Base-by-base conservation (phyloP, 495 filamentous ascomycete genomes). In the Penicilliopsis zonata region DNA sequence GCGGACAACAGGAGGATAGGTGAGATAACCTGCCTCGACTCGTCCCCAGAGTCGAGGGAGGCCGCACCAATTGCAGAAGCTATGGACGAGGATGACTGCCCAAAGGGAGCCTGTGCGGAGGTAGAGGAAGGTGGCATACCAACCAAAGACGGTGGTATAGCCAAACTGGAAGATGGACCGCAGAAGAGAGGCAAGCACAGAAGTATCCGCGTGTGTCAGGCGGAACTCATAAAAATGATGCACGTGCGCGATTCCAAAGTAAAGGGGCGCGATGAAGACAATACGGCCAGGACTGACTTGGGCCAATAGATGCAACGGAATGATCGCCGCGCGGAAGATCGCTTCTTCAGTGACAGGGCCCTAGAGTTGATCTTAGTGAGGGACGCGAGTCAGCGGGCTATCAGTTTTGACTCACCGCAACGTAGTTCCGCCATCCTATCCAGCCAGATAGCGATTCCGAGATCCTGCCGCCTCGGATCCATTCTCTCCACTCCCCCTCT, bases 181-280 rank as follows among this genome's bases (percentile, higher is more conserved):
- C 4, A 83, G 38, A 1, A 87, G 34, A 4, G 75, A 76, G 1
- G 63, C 60, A 3, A 65, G 24, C 9, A 72, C 41, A 4, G 80
- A 66, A 2, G 78, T 75, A 39, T 74, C 62, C 10, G 88, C 85
- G 46, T 94, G 72, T 1, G 77, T 80, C 7, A 93, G 60, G 18
- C 76, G 73, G 61, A 88, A 95, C 59, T 98, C 90, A 59, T 94
- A 94, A 55, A 86, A 84, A 59, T 96, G 90, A 56, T 98, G 88
- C 17, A 94, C 54, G 60, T 98, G 90, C 8, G 87, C 84, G 30
- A 98, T 80, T 34, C 92, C 90, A 52, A 98, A 98, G 56, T 93
- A 82, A 7, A 96, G 55, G 2, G 90, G 90, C 0, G 82, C 76
- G 5, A 83, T 51, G 53, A 90, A 85, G 45, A 94, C 66, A 41